These are phyloP conservation scores for Theobroma cacao DNA, from an alignment of 345 rosid genomes.

Conservation along the genomic window DNA sequence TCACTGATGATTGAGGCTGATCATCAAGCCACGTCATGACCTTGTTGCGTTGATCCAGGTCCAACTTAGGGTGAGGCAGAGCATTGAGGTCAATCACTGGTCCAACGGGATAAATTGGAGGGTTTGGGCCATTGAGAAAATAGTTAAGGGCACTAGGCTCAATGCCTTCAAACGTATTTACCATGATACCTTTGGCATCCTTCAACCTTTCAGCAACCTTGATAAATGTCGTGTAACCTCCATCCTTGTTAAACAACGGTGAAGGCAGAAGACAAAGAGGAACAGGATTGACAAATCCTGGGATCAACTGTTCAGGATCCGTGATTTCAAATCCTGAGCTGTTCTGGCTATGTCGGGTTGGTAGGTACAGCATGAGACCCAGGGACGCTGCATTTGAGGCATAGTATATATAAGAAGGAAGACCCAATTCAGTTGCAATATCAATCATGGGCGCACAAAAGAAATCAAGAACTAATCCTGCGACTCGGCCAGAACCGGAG, in stretches of 20 bases:
- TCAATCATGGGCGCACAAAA: slow-evolving; percentile 44
- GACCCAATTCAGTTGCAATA: slow-evolving; percentile 32
- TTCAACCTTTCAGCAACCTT: slow-evolving; percentile 37
- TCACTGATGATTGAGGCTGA: slow-evolving; percentile 41
- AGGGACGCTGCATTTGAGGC: slow-evolving; percentile 36
- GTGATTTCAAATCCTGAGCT: slow-evolving; percentile 15
- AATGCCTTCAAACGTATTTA: slow-evolving; percentile 38
- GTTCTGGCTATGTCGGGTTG: slow-evolving; percentile 21
- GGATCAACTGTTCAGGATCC: slow-evolving; percentile 24
- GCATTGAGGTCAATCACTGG: slow-evolving; percentile 33
- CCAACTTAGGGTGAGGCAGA: slow-evolving; percentile 22
- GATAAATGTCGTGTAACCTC: slow-evolving; percentile 31
- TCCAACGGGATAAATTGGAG: slow-evolving; percentile 46
- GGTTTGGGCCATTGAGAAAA: slow-evolving; percentile 18
- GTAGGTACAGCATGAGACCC: slow-evolving; percentile 38
- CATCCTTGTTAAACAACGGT: slow-evolving; percentile 24
- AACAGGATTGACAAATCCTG: slow-evolving; percentile 34
- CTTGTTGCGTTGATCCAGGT: slow-evolving; percentile 11
- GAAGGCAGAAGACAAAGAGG: slow-evolving; percentile 41
- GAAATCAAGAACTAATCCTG: slow-evolving; percentile 45
- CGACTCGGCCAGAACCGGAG: slow-evolving; percentile 27
- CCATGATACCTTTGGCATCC: slow-evolving; percentile 37
- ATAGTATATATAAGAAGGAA: slow-evolving; percentile 50
- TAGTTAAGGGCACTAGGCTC: slow-evolving; percentile 34
- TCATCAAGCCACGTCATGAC: slow-evolving; percentile 48